These are phyloP conservation scores for Globisporangium perplexum DNA, from an alignment of 352 stramenopile species.

Conservation along the genomic window DNA sequence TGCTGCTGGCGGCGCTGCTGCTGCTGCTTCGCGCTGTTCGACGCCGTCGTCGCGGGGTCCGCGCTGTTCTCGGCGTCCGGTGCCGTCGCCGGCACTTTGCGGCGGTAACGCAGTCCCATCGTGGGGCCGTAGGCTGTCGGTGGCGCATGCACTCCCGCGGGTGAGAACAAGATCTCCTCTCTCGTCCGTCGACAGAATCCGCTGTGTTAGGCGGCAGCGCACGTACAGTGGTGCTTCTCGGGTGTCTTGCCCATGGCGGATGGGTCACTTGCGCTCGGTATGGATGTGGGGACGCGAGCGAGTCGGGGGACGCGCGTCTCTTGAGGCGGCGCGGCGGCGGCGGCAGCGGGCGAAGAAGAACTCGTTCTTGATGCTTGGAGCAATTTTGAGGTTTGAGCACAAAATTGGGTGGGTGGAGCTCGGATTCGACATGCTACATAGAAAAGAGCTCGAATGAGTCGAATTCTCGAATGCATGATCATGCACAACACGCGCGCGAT, in stretches of 20 bases:
- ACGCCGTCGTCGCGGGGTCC: neutral
- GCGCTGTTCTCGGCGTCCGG: conserved; percentile 20
- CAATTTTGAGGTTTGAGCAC: too few species aligned
- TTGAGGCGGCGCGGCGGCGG: conserved; percentile 5
- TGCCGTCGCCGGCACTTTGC: conserved; percentile 25
- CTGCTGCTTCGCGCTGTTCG: conserved; percentile 3
- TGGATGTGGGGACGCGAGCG: neutral
- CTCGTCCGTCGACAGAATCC: neutral
- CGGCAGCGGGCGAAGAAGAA: neutral
- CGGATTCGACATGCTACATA: too few species aligned
- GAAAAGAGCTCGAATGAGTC: too few species aligned
- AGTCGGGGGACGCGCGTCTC: conserved; percentile 3
- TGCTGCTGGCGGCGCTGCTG: conserved; percentile 5
- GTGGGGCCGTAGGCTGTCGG: conserved; percentile 4
- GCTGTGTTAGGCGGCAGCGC: too few species aligned
- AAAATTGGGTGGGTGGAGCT: too few species aligned
- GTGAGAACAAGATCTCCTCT: too few species aligned
- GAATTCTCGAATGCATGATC: too few species aligned
- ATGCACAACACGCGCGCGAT: too few species aligned
- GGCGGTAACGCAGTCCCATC: conserved; percentile 40
- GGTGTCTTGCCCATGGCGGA: conserved; percentile 43
- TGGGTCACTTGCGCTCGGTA: neutral
- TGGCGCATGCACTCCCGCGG: too few species aligned
- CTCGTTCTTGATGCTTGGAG: neutral
- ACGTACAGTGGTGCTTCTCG: conserved; percentile 19